Conservation (phyloP, 805 yeast genomes). For the Yamadazyma laniorum region DNA sequence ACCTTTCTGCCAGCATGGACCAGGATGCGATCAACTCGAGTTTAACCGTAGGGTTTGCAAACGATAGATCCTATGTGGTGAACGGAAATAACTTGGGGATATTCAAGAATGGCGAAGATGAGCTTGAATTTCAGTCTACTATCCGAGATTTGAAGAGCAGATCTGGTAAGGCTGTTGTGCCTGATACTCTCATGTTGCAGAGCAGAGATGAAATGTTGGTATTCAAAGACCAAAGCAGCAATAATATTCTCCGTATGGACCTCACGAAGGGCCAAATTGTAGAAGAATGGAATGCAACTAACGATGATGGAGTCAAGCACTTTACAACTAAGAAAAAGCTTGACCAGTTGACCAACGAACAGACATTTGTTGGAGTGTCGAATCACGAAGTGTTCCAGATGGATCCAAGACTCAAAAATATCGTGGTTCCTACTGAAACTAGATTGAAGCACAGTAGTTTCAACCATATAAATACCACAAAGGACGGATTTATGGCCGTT, state of each 20-base stretch:
- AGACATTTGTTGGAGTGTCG: slow-evolving; percentile 70
- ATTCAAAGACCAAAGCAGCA: slow-evolving; percentile 39
- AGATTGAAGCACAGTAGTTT: slow-evolving; percentile 52
- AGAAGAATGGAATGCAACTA: slow-evolving; percentile 68
- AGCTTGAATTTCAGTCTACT: slow-evolving; percentile 62
- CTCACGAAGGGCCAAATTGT: slow-evolving; percentile 74
- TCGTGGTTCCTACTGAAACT: slow-evolving; percentile 52
- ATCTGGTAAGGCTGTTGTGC: slow-evolving; percentile 49
- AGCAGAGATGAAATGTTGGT: slow-evolving; percentile 69
- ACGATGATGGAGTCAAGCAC: slow-evolving; percentile 48
- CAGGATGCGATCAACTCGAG: slow-evolving; percentile 50
- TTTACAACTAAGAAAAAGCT: slow-evolving; percentile 74
- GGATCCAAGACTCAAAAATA: slow-evolving; percentile 72
- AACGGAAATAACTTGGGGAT: slow-evolving; percentile 82
- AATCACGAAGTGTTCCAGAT: slow-evolving; percentile 64
- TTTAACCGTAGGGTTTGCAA: slow-evolving; percentile 66
- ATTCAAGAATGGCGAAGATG: slow-evolving; percentile 56
- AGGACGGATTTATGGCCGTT: slow-evolving; percentile 69
- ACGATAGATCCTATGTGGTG: slow-evolving; percentile 74
- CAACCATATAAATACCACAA: slow-evolving; percentile 67
- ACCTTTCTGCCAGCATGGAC: slow-evolving; percentile 15
- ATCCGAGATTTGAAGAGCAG: slow-evolving; percentile 57
- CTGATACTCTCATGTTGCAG: slow-evolving; percentile 72
- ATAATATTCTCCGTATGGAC: slow-evolving; percentile 69
- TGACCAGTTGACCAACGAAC: slow-evolving; percentile 71